Evolutionary conservation across 164 flowering plant species (phyloP).

Genomic region (Brasenia schreberi): DNA sequence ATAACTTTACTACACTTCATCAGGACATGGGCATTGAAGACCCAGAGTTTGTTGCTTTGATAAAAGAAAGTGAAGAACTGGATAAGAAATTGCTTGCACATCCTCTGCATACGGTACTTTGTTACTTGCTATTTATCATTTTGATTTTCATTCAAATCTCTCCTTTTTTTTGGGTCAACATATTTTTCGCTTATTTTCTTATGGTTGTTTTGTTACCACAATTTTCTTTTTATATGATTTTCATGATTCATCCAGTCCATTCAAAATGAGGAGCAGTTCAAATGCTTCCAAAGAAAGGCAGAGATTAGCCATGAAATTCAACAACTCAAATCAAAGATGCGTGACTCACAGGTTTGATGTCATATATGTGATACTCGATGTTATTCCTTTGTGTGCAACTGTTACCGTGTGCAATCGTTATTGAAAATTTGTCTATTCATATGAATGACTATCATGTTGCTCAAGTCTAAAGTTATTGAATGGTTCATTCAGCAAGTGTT

Average conservation of each 20-base stretch:
- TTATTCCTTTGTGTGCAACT: no score
- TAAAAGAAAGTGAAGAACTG: constrained; percentile 73
- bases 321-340: constrained; percentile 83
- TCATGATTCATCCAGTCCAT: constrained; percentile 30
- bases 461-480: no score
- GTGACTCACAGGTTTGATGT: constrained; percentile 79
- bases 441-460: no score
- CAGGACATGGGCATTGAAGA: constrained; percentile 97
- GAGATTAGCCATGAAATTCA: constrained; percentile 96
- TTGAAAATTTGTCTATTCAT: no score
- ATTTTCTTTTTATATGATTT: not conserved
- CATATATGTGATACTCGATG: not conserved
- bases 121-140: not conserved
- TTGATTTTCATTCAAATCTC: not conserved
- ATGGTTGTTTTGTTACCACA: not conserved
- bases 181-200: not conserved
- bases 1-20: constrained; percentile 1
- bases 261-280: constrained; percentile 64
- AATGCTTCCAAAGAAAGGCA: constrained; percentile 74
- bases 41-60: constrained; percentile 70
- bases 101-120: constrained; percentile 68
- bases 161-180: not conserved
- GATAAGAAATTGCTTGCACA: constrained; percentile 64
- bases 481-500: no score
- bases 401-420: no score